Conservation (phyloP, 345 rosid genomes). For the Orychophragmus violaceus region DNA sequence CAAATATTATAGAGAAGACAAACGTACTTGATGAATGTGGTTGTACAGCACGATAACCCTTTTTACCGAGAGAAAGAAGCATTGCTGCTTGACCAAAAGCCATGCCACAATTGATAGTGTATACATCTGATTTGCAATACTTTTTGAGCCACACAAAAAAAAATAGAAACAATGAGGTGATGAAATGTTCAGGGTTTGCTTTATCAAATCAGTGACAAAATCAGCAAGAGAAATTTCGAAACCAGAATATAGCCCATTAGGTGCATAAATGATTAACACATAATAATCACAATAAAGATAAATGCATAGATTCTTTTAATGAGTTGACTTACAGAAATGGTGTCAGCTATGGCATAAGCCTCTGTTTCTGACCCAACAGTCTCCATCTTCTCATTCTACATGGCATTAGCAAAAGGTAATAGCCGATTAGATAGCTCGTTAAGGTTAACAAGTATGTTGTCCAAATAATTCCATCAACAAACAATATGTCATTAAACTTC, state of each 20-base stretch:
- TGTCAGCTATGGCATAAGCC: conserved; percentile 86
- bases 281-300: background rate
- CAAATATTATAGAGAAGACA: conserved; percentile 3
- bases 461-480: background rate
- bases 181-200: no score
- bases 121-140: conserved; percentile 64
- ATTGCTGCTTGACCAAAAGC: conserved; percentile 96
- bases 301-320: background rate
- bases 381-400: conserved; percentile 80
- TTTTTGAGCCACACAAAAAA: conserved; percentile 33
- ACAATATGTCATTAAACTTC: background rate
- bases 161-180: background rate
- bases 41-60: conserved; percentile 67
- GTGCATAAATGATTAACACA: background rate
- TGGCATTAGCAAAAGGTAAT: background rate
- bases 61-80: conserved; percentile 79
- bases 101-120: conserved; percentile 78
- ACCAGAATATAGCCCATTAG: background rate
- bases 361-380: conserved; percentile 90
- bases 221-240: background rate
- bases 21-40: conserved; percentile 68
- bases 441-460: background rate
- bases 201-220: background rate
- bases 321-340: conserved; percentile 55
- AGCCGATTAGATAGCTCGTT: background rate